Percentiles rank a stretch among this genome's conserved stretches.
These are phyloP conservation scores for Rhododendron williamsianum DNA, from an alignment of 148 eudicot species.

Conservation along the genomic window DNA sequence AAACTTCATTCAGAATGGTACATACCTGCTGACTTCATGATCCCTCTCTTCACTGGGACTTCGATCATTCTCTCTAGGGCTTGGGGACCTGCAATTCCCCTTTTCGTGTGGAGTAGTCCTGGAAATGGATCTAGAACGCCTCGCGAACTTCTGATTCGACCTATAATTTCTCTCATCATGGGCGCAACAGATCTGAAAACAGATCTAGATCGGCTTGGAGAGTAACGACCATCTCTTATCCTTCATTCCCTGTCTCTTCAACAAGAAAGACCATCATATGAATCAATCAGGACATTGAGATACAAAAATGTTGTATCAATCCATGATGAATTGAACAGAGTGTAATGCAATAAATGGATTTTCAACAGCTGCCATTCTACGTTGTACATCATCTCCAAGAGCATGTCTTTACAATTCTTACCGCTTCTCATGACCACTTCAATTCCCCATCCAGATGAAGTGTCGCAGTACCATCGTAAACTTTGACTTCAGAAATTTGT, in stretches of 20 bases:
- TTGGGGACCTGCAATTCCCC: constrained; percentile 24
- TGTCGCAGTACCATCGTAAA: too few species aligned
- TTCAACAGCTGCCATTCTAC: too few species aligned
- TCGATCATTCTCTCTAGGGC: constrained; percentile 30
- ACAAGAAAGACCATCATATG: constrained; percentile 1
- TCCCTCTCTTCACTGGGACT: constrained; percentile 17
- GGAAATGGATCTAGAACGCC: constrained; percentile 42
- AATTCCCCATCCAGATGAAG: too few species aligned
- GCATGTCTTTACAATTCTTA: too few species aligned
- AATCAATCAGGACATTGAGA: not conserved
- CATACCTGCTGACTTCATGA: constrained; percentile 30
- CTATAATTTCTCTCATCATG: constrained; percentile 34
- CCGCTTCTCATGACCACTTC: too few species aligned
- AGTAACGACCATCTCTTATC: constrained; percentile 21
- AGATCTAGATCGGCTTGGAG: constrained; percentile 21
- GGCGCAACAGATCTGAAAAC: constrained; percentile 35
- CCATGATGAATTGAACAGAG: not conserved
- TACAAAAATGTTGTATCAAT: not conserved
- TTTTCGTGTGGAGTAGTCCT: constrained; percentile 33
- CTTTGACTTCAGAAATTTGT: too few species aligned
- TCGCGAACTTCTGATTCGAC: constrained; percentile 30
- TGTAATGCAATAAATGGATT: too few species aligned
- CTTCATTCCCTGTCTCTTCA: constrained; percentile 21
- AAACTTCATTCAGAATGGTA: not conserved
- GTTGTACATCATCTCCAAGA: too few species aligned